Percentiles rank a stretch among this genome's conserved stretches.
Conservation (phyloP, 2,329 filamentous ascomycete genomes). For the Ampelomyces quisqualis region DNA sequence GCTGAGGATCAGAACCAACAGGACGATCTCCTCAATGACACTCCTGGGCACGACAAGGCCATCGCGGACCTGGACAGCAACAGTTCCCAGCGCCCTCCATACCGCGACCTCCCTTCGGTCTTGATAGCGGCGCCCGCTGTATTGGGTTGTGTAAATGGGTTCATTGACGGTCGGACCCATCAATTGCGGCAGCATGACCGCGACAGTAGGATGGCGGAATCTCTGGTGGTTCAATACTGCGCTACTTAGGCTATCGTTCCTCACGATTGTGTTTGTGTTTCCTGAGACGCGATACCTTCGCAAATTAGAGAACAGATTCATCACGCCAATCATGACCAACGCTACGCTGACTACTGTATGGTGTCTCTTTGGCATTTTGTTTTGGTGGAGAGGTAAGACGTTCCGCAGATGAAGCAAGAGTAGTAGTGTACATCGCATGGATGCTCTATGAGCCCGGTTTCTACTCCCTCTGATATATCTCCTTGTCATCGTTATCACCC, state of each 20-base stretch:
- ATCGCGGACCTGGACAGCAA: not conserved
- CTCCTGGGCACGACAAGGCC: not conserved
- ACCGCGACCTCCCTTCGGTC: not conserved
- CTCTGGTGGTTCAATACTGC: slow-evolving; percentile 68
- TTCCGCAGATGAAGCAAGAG: slow-evolving; percentile 59
- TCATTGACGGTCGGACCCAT: slow-evolving; percentile 61
- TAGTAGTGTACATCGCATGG: slow-evolving; percentile 57
- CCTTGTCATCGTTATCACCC: not conserved
- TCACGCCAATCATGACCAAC: slow-evolving; percentile 62
- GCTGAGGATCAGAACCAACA: not conserved
- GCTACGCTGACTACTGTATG: slow-evolving; percentile 56
- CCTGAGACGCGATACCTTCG: slow-evolving; percentile 61
- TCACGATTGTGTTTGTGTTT: slow-evolving; percentile 60
- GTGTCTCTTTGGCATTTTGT: slow-evolving; percentile 56
- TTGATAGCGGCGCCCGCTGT: slow-evolving; percentile 57
- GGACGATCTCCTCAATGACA: slow-evolving; percentile 1
- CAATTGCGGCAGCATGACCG: slow-evolving; percentile 61
- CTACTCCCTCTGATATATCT: not conserved
- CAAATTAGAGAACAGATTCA: slow-evolving; percentile 33
- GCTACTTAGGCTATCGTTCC: slow-evolving; percentile 52
- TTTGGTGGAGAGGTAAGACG: slow-evolving; percentile 61
- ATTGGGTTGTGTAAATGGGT: slow-evolving; percentile 64
- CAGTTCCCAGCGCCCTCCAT: not conserved
- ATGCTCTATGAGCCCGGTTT: not conserved
- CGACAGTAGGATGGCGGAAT: slow-evolving; percentile 59